Percentiles rank a stretch among this genome's conserved stretches.
phyloP scores from a whole-genome alignment of 257 asterid species.

The Solanum virginianum region DNA sequence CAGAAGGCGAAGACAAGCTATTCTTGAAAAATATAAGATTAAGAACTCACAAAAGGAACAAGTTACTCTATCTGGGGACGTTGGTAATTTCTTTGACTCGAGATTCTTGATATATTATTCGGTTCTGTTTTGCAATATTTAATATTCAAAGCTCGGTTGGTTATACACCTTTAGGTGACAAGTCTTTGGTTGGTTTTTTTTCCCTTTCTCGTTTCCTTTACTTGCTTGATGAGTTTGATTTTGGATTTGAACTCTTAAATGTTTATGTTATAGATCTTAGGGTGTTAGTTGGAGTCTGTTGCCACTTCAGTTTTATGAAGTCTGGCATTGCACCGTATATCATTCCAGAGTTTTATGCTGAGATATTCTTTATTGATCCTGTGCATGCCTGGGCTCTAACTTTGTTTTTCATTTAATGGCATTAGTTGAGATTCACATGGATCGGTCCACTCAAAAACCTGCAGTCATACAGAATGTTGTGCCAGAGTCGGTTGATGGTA shows the following conservation, averaged over 20 bases:
- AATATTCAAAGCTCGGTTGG: background rate
- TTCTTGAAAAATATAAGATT: conserved; percentile 73
- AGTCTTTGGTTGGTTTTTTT: background rate
- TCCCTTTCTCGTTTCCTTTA: background rate
- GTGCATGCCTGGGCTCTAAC: background rate
- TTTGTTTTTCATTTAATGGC: background rate
- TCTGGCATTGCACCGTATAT: background rate
- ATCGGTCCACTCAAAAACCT: conserved; percentile 18
- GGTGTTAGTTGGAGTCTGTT: background rate
- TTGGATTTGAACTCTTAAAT: background rate
- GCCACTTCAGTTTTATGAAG: background rate
- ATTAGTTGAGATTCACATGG: conserved; percentile 30
- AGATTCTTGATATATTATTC: background rate
- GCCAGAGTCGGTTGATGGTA: conserved; percentile 21
- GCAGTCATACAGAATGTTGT: conserved; percentile 20
- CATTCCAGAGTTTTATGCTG: background rate
- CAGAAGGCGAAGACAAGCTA: conserved; percentile 78
- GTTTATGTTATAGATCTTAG: background rate
- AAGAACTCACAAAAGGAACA: conserved; percentile 22
- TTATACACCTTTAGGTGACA: background rate
- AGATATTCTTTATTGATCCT: background rate
- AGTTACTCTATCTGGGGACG: conserved; percentile 22
- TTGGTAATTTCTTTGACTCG: conserved; percentile 5
- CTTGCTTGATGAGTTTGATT: background rate
- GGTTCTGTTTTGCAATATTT: background rate